Conservation (phyloP, 176 grass and related monocot genomes). For the Carex cristatella region DNA sequence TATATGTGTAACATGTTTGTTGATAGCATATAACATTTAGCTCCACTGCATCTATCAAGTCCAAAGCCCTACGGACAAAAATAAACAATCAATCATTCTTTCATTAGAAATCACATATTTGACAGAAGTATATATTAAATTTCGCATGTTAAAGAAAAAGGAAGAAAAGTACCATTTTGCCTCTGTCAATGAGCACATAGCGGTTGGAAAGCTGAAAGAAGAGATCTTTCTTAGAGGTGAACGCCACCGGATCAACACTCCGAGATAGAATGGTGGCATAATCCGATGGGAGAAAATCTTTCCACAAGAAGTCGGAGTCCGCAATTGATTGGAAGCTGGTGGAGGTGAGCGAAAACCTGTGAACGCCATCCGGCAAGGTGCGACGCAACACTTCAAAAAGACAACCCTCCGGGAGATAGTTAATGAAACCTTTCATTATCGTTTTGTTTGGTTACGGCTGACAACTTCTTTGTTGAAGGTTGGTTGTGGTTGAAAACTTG, state of each 20-base stretch:
- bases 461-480: no score
- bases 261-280: constrained; percentile 31
- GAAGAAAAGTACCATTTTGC: constrained; percentile 35
- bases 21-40: constrained; percentile 69
- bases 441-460: no score
- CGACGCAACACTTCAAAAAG: constrained; percentile 49
- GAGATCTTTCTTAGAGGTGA: constrained; percentile 52
- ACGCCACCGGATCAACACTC: constrained; percentile 1
- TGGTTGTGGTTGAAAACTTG: no score
- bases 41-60: constrained; percentile 44
- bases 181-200: constrained; percentile 57
- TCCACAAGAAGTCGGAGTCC: constrained; percentile 57
- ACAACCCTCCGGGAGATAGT: constrained; percentile 55
- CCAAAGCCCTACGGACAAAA: constrained; percentile 39
- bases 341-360: constrained; percentile 40
- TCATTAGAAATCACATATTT: background rate
- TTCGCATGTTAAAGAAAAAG: background rate
- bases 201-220: constrained; percentile 50
- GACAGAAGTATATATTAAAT: background rate
- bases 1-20: constrained; percentile 48
- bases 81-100: background rate
- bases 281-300: constrained; percentile 50
- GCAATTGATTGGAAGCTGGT: constrained; percentile 41
- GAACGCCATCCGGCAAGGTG: constrained; percentile 49
- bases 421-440: constrained; percentile 22